Percentiles rank a stretch among this genome's conserved stretches.
Conservation (phyloP, 2,329 filamentous ascomycete species). For the Chrysoporthe austroafricana region DNA sequence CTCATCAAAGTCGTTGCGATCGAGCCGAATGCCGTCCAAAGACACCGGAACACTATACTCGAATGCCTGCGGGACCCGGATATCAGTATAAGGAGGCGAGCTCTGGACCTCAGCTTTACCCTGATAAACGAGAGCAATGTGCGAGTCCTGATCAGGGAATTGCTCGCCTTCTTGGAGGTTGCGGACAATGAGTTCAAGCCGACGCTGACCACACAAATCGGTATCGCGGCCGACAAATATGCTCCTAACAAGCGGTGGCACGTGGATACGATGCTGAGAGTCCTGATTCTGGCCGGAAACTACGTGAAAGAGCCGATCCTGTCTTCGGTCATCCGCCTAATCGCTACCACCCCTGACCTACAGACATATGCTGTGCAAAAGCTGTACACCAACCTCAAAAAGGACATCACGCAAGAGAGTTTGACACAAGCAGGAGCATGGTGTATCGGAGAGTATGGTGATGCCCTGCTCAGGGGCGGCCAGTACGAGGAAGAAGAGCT, state of each 20-base stretch:
- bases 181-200: conserved; percentile 99
- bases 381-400: conserved; percentile 85
- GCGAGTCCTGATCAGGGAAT: conserved; percentile 86
- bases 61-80: conserved; percentile 96
- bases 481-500: conserved; percentile 94
- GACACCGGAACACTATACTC: conserved; percentile 95
- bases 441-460: conserved; percentile 97
- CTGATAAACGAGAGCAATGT: conserved; percentile 97
- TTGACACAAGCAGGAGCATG: conserved; percentile 91
- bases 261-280: conserved; percentile 94
- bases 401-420: conserved; percentile 97
- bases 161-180: conserved; percentile 93
- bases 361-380: conserved; percentile 98
- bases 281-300: conserved; percentile 90
- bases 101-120: conserved; percentile 97
- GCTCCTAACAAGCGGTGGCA: conserved; percentile 98
- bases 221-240: conserved; percentile 93
- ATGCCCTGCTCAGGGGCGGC: conserved; percentile 83
- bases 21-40: conserved; percentile 95
- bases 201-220: conserved; percentile 97
- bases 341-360: conserved; percentile 90
- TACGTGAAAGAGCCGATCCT: conserved; percentile 98
- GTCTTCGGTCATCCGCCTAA: conserved; percentile 93
- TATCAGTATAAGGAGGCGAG: conserved; percentile 93
- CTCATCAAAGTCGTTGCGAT: conserved; percentile 98